A percentile compares a stretch with the other conserved stretches of the same genome.
These are phyloP conservation scores for Apophysomyces sp. DNA, from an alignment of 371 early-diverging fungal genomes.

Conservation along the genomic window DNA sequence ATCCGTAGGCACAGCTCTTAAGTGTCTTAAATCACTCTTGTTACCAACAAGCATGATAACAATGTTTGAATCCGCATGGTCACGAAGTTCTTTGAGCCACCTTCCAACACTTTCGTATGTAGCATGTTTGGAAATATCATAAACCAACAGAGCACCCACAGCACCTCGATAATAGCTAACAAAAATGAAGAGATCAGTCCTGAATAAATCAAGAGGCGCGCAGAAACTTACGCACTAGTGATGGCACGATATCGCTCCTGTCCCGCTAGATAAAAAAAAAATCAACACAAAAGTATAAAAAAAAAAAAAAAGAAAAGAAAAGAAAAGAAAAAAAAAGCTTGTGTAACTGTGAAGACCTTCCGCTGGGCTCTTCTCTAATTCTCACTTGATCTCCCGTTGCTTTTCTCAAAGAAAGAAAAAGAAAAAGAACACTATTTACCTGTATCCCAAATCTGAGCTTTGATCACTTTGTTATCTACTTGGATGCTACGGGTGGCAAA, in stretches of 20 bases:
- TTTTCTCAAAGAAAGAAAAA: not conserved
- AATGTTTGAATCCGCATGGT: constrained; percentile 97
- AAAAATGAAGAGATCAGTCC: not conserved
- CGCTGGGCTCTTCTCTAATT: not conserved
- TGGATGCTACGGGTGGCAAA: constrained; percentile 98
- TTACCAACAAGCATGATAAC: constrained; percentile 99
- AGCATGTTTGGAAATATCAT: constrained; percentile 96
- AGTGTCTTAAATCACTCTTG: constrained; percentile 97
- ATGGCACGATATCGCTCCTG: constrained; percentile 92
- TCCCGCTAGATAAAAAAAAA: constrained; percentile 66
- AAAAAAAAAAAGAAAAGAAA: too few species aligned
- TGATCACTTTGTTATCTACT: constrained; percentile 96
- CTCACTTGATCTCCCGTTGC: not conserved
- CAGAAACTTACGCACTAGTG: constrained; percentile 79
- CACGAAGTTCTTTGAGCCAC: constrained; percentile 98
- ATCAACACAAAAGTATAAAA: not conserved
- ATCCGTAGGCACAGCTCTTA: constrained; percentile 95
- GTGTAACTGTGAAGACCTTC: not conserved
- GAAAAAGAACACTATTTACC: constrained; percentile 35
- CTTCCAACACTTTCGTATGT: constrained; percentile 95
- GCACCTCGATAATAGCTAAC: constrained; percentile 98
- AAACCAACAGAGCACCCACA: constrained; percentile 98
- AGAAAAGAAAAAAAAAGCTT: not conserved
- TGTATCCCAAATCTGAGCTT: constrained; percentile 99
- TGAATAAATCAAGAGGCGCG: not conserved